Conservation (phyloP, 2,329 filamentous ascomycete species). For the Cercospora sp. region DNA sequence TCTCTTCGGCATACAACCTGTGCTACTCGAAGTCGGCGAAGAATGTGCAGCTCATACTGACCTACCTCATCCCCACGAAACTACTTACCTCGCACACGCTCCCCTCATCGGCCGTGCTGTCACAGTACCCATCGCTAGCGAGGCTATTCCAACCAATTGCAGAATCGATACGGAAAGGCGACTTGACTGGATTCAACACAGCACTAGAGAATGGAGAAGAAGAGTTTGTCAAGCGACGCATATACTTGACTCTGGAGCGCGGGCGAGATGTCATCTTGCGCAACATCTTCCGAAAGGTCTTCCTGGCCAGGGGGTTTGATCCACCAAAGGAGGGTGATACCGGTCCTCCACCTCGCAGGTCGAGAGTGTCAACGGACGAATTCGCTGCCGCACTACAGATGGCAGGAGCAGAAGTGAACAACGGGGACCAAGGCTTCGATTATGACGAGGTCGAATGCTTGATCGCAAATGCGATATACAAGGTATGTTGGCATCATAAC, state of each 20-base stretch:
- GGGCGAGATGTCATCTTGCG: slow-evolving; percentile 88
- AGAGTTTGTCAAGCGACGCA: slow-evolving; percentile 89
- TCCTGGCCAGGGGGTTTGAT: slow-evolving; percentile 78
- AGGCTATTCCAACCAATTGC: slow-evolving; percentile 76
- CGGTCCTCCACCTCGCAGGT: slow-evolving; percentile 63
- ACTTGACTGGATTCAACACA: slow-evolving; percentile 79
- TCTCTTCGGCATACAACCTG: slow-evolving; percentile 77
- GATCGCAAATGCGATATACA: slow-evolving; percentile 96
- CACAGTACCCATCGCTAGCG: slow-evolving; percentile 73
- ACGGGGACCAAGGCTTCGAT: slow-evolving; percentile 66
- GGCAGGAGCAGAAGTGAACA: slow-evolving; percentile 53
- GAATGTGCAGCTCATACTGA: slow-evolving; percentile 90
- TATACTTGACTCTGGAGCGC: slow-evolving; percentile 91
- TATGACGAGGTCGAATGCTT: slow-evolving; percentile 94
- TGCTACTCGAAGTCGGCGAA: slow-evolving; percentile 69
- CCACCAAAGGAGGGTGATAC: slow-evolving; percentile 64
- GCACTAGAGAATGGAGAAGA: slow-evolving; percentile 80
- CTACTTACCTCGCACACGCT: slow-evolving; percentile 84
- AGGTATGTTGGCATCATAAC: slow-evolving; percentile 58
- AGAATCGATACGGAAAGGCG: slow-evolving; percentile 75
- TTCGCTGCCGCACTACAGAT: slow-evolving; percentile 83
- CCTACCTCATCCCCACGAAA: slow-evolving; percentile 90
- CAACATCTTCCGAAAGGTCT: slow-evolving; percentile 90
- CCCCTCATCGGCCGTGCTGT: slow-evolving; percentile 69
- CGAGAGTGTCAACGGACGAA: slow-evolving; percentile 77